A percentile compares a stretch with the other conserved stretches of the same genome.
Evolutionary conservation across 805 yeast genomes (phyloP).

Genomic region (Wickerhamiella occidentalis): DNA sequence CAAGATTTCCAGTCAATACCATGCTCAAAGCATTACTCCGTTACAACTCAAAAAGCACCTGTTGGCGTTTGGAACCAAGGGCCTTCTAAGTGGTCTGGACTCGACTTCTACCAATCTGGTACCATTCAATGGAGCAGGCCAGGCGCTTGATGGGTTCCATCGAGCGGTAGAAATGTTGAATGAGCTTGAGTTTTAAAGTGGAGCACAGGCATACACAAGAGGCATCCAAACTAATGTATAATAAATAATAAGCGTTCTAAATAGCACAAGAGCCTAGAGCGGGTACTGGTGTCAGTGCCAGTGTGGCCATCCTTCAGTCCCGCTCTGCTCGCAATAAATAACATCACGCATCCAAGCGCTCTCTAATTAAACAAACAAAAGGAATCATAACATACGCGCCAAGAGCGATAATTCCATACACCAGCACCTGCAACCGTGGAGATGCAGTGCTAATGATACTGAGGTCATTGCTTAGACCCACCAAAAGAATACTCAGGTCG

Average conservation of each 20-base stretch:
- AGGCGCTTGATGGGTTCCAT: background rate
- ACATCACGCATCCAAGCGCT: background rate
- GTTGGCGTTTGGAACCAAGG: background rate
- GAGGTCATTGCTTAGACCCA: slow-evolving; percentile 1
- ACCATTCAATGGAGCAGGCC: background rate
- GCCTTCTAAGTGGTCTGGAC: background rate
- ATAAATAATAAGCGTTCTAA: no score
- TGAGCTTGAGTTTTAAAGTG: background rate
- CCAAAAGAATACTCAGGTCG: background rate
- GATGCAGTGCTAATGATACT: background rate
- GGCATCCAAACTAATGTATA: no score
- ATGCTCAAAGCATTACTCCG: background rate
- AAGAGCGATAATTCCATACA: background rate
- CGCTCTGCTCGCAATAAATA: no score
- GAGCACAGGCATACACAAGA: no score
- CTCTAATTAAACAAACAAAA: background rate
- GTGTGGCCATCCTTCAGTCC: no score
- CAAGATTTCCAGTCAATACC: background rate
- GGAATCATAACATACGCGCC: background rate
- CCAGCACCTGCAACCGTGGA: background rate
- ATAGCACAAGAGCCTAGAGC: no score
- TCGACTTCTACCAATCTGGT: background rate
- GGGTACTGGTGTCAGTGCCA: no score
- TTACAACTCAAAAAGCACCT: background rate
- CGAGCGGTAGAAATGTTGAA: background rate